Evolutionary conservation across 352 stramenopile species (phyloP), one percentile per base, ranked within the genome.

Genomic region (Aphanomyces euteiches): DNA sequence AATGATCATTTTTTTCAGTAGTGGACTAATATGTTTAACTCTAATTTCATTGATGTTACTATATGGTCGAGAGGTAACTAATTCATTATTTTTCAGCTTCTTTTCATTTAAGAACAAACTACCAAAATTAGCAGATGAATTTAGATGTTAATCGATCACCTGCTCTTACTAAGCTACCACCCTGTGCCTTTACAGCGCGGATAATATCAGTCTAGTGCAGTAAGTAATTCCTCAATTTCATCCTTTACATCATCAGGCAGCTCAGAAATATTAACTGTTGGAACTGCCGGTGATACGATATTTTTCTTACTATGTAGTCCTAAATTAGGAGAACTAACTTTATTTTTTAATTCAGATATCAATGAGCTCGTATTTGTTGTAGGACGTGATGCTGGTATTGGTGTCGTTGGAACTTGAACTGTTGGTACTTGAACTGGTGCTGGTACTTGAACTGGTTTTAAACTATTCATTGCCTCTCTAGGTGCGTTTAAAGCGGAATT

Each of bases 31-130:
- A 36, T 57, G 48, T 57, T 57, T 57, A 57, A 57, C 48, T 57
- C 48, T 57, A 57, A 57, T 57, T 21, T 57, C 48, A 57, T 57
- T 57, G 48, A 57, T 57, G 48, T 57, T 57, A 57, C 48, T 57
- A 57, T 57, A 57, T 57, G 48, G 48, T 57, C 48, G n/a, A 57
- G 48, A 57, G n/a, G 36, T 57, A 15, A 57, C 48, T 57, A 57
- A 57, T 57, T 57, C 48, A 57, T 57, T 57, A 57, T 57, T 57
- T 57, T 57, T 57, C 36, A 57, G 48, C 48, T 57, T n/a, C 36
- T 36, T 57, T 57, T 57, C 48, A 57, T 57, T 57, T 57, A 57
- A 57, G 48, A 57, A 57, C 48, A 57, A 6, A 57, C 48, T 57
- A 57, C 48, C 48, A 57, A 57, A 57, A 48, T 48, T 48, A 48